Evolutionary conservation across 2,329 filamentous ascomycete genomes (phyloP), one percentile per base, ranked within the genome.

Genomic region (Aspergillus sp.): DNA sequence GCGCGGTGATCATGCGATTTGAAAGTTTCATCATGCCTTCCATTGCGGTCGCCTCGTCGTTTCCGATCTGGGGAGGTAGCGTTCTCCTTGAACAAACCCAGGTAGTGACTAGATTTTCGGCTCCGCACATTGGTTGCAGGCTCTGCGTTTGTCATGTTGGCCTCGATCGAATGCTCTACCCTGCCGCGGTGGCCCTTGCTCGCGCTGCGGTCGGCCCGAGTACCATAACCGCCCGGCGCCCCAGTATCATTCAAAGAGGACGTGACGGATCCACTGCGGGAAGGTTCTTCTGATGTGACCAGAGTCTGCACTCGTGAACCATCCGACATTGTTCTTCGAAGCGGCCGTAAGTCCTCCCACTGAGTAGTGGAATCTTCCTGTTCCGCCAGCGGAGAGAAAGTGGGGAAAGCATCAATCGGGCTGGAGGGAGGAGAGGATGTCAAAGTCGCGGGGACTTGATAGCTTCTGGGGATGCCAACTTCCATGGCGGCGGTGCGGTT

Each of bases 81-180:
- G 37, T 75, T 75, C 40, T 77, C 74, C 46, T 76, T 76, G 58
- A 80, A 80, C 4, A 80, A 58, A 8, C 76, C 74, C 33, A 80
- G 58, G 45, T 76, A 78, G 47, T 80, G 75, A 48, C 74, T 78
- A 26, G 76, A 74, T 55, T 80, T 80, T 35, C 76, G 68, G 51
- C 74, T 79, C 38, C 76, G 68, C 28, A 72, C 70, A 44, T 74
- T 67, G 15, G 66, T 60, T 16, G 62, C 56, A 19, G 61, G 65
- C 45, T 79, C 75, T 4, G 67, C 61, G 43, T 74, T 74, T 25
- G 74, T 65, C 36, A 80, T 51, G 17, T 74, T 77, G 12, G 75
- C 76, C 52, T 79, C 73, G 39, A 80, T 78, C 26, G 74, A 71
- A 52, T 74, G 75, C 34, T 78, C 75, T 15, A 78, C 67, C 29